Percentiles rank a stretch among this genome's conserved stretches.
Conservation (phyloP, 164 flowering plant genomes). For the Tetracentron sinense region DNA sequence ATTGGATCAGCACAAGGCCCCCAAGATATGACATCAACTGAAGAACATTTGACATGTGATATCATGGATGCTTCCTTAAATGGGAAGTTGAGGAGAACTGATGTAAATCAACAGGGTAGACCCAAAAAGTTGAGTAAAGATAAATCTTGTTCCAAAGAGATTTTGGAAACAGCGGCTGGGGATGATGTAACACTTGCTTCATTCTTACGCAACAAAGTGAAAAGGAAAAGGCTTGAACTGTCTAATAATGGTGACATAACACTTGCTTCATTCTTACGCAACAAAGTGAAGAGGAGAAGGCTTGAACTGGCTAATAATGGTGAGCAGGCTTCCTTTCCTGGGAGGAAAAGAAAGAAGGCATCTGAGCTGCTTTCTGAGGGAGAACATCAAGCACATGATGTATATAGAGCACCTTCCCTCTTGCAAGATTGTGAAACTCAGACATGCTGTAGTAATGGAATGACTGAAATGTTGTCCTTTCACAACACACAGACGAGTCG, state of each 20-base stretch:
- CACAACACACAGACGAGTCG: neutral
- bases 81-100: neutral
- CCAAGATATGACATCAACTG: slow-evolving; percentile 7
- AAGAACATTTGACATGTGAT: slow-evolving; percentile 4
- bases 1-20: neutral
- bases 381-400: neutral
- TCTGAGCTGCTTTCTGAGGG: neutral
- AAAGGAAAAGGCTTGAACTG: slow-evolving; percentile 4
- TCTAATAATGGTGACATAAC: slow-evolving; percentile 5
- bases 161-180: slow-evolving; percentile 9
- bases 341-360: slow-evolving; percentile 6
- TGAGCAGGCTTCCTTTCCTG: neutral
- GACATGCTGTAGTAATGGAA: neutral
- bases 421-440: neutral
- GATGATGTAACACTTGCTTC: slow-evolving; percentile 19
- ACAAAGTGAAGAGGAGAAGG: slow-evolving; percentile 10
- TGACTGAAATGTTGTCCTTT: neutral
- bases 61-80: neutral
- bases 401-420: neutral
- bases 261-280: slow-evolving; percentile 11
- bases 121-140: slow-evolving; percentile 3
- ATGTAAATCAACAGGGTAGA: neutral
- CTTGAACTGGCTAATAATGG: neutral
- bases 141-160: slow-evolving; percentile 6
- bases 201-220: slow-evolving; percentile 4